These are phyloP conservation scores for Hemileccinum impolitum DNA, from an alignment of 768 basidiomycete genomes.

Conservation along the genomic window DNA sequence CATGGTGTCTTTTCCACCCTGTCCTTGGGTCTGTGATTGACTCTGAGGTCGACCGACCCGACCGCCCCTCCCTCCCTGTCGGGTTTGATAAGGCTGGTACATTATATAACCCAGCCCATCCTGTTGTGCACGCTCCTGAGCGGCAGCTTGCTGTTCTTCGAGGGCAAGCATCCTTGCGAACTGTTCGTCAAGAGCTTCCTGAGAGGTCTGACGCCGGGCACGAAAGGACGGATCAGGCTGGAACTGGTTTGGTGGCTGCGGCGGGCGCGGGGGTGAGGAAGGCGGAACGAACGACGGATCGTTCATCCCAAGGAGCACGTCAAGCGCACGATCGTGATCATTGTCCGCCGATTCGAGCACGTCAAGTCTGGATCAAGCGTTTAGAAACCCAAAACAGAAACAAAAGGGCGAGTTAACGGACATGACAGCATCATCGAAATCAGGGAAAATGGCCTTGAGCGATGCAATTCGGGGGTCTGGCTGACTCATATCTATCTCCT, in stretches of 20 bases:
- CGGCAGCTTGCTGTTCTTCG: constrained; percentile 45
- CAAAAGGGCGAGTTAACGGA: constrained; percentile 31
- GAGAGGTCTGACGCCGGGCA: constrained; percentile 31
- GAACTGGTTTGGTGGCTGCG: not conserved
- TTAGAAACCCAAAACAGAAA: not conserved
- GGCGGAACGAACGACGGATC: constrained; percentile 68
- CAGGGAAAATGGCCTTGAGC: constrained; percentile 72
- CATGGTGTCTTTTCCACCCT: constrained; percentile 47
- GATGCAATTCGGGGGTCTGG: constrained; percentile 50
- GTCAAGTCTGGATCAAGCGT: constrained; percentile 43
- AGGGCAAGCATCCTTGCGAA: constrained; percentile 69
- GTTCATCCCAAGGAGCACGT: constrained; percentile 78
- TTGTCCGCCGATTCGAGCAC: constrained; percentile 72
- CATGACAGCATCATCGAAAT: constrained; percentile 74
- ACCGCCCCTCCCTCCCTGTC: constrained; percentile 10
- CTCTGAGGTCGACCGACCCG: not conserved
- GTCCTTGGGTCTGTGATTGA: constrained; percentile 11
- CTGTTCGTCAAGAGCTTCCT: constrained; percentile 76
- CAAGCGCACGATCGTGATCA: constrained; percentile 72
- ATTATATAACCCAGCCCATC: constrained; percentile 3
- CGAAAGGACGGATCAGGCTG: constrained; percentile 24
- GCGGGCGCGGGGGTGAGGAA: constrained; percentile 1
- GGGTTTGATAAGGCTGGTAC: constrained; percentile 26
- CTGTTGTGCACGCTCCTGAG: constrained; percentile 19
- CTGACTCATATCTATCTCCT: not conserved